Evolutionary conservation across 2,329 filamentous ascomycete genomes (phyloP).

Genomic region (Hansfordia pulvinata): DNA sequence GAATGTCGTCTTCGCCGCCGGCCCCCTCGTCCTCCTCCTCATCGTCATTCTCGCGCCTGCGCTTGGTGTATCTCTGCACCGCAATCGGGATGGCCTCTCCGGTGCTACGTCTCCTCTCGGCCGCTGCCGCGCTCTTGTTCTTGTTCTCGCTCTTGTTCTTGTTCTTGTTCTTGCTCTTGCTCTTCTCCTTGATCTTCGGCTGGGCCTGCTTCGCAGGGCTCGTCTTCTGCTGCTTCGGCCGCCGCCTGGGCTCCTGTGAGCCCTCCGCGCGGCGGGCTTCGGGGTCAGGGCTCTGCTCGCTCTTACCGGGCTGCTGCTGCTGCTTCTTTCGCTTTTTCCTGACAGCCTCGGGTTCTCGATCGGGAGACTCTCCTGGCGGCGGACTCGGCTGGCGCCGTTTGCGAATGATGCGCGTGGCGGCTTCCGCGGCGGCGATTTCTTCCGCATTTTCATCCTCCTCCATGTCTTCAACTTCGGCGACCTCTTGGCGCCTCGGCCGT

Average conservation of each 20-base stretch:
- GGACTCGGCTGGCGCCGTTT: slow-evolving; percentile 27
- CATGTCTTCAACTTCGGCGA: slow-evolving; percentile 10
- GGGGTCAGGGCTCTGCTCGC: slow-evolving; percentile 7
- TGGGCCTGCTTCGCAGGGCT: slow-evolving; percentile 30
- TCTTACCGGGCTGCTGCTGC: slow-evolving; percentile 18
- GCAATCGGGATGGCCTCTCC: slow-evolving; percentile 35
- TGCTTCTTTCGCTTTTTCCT: slow-evolving; percentile 19
- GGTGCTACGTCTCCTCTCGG: slow-evolving; percentile 11
- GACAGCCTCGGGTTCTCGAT: slow-evolving; percentile 21
- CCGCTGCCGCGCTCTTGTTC: slow-evolving; percentile 5
- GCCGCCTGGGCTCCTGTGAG: too few species aligned
- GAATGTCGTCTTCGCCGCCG: slow-evolving; percentile 25
- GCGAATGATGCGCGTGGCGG: slow-evolving; percentile 24
- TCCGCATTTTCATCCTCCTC: slow-evolving; percentile 22
- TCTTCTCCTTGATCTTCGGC: slow-evolving; percentile 11
- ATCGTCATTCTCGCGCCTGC: slow-evolving; percentile 23
- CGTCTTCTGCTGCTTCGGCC: slow-evolving; percentile 16
- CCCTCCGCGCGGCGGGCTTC: too few species aligned
- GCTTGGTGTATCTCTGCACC: slow-evolving; percentile 45
- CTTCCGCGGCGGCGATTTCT: slow-evolving; percentile 27
- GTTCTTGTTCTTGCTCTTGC: background rate
- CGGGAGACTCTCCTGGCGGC: slow-evolving; percentile 22
- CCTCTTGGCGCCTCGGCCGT: slow-evolving; percentile 8
- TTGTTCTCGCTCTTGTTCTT: slow-evolving; percentile 9
- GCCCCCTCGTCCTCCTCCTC: slow-evolving; percentile 15